Evolutionary conservation across 257 asterid species (phyloP).

Genomic region (Pogostemon cablin): DNA sequence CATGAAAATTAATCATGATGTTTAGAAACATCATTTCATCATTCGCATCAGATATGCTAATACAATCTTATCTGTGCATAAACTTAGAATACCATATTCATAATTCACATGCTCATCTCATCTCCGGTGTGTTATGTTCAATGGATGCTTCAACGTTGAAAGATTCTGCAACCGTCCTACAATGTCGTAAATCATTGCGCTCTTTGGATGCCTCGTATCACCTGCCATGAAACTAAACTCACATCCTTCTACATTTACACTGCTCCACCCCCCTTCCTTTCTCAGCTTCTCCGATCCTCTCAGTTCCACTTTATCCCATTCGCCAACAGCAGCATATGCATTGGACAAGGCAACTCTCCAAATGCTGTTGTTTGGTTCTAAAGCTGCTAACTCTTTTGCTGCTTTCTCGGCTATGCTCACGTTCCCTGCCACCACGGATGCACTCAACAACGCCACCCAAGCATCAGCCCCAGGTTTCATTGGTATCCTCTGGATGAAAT

Average conservation of each 20-base stretch:
- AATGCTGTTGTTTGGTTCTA: constrained; percentile 41
- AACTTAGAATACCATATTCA: no score
- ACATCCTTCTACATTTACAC: constrained; percentile 41
- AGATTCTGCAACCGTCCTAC: constrained; percentile 32
- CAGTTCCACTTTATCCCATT: constrained; percentile 46
- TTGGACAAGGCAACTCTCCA: constrained; percentile 56
- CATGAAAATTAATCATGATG: no score
- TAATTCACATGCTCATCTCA: not conserved
- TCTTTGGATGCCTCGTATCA: constrained; percentile 36
- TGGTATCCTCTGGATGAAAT: constrained; percentile 38
- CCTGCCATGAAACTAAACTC: constrained; percentile 46
- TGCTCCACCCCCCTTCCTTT: constrained; percentile 61
- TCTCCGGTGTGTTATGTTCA: not conserved
- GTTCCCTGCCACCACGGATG: constrained; percentile 33
- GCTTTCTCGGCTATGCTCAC: constrained; percentile 43
- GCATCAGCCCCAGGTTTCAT: constrained; percentile 35
- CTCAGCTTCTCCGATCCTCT: constrained; percentile 32
- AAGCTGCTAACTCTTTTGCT: constrained; percentile 38
- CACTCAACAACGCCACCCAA: constrained; percentile 53
- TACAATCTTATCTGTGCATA: no score
- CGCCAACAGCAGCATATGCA: constrained; percentile 43
- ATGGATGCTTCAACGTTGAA: constrained; percentile 16
- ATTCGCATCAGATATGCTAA: no score
- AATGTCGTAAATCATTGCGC: constrained; percentile 34
- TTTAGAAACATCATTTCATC: no score